Conservation (phyloP, 495 filamentous ascomycete genomes). For the Bacidia rubella region DNA sequence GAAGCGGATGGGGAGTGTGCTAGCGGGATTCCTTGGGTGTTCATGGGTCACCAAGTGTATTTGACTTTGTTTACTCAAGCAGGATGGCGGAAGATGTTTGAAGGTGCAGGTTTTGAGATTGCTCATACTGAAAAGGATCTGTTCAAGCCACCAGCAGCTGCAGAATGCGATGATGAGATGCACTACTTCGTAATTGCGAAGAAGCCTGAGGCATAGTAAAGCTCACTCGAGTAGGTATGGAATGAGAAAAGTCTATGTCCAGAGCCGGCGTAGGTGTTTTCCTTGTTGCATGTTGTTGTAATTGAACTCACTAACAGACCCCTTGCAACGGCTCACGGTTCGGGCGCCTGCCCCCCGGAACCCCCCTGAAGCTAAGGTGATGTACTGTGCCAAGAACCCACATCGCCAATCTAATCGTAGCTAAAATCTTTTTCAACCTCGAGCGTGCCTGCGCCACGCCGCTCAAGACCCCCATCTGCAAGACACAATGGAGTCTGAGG, state of each 20-base stretch:
- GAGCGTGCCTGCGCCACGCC: too few relatives aligned
- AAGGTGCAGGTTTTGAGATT: constrained; percentile 15
- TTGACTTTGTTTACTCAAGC: constrained; percentile 10
- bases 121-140: background rate
- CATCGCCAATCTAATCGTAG: too few relatives aligned
- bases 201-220: background rate
- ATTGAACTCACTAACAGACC: too few relatives aligned
- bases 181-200: background rate
- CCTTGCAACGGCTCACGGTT: too few relatives aligned
- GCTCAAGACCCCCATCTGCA: too few relatives aligned
- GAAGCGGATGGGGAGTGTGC: constrained; percentile 15
- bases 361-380: too few relatives aligned
- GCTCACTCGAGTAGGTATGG: background rate
- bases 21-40: constrained; percentile 4
- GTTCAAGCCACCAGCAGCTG: background rate
- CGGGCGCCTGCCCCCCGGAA: too few relatives aligned
- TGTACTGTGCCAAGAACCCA: too few relatives aligned
- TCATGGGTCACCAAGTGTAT: constrained; percentile 5
- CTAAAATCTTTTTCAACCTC: too few relatives aligned
- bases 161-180: background rate
- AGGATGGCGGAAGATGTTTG: constrained; percentile 14
- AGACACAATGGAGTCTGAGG: constrained; percentile 14
- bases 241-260: too few relatives aligned
- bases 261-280: too few relatives aligned
- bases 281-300: too few relatives aligned